phyloP scores from a whole-genome alignment of 1,284 basidiomycete species.

The Trichosporon coremiiforme region DNA sequence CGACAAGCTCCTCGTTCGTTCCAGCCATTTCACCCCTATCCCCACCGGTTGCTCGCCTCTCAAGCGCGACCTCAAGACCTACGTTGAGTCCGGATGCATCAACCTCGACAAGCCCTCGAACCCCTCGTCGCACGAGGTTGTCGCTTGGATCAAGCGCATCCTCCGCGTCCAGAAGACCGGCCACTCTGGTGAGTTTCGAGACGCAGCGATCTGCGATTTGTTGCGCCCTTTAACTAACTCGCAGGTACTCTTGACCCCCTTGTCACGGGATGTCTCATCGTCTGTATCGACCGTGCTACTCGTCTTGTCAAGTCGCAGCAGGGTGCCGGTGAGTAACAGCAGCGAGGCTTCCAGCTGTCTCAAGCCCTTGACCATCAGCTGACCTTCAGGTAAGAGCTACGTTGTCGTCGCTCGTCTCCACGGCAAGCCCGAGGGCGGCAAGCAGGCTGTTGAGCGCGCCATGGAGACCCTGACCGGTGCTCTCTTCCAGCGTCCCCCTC shows the following conservation, averaged over 20 bases:
- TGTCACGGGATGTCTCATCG: conserved; percentile 97
- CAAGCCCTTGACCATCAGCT: no score
- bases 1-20: conserved; percentile 91
- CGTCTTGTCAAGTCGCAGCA: conserved; percentile 78
- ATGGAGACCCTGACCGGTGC: conserved; percentile 97
- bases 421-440: conserved; percentile 76
- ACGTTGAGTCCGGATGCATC: conserved; percentile 97
- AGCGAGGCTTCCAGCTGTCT: no score
- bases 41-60: conserved; percentile 72
- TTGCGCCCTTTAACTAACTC: conserved; percentile 61
- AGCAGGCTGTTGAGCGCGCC: conserved; percentile 73
- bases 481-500: conserved; percentile 96
- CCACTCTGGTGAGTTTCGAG: conserved; percentile 92
- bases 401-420: conserved; percentile 95
- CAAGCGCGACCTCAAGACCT: conserved; percentile 86
- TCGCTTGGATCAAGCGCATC: conserved; percentile 97
- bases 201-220: background rate
- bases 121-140: conserved; percentile 99
- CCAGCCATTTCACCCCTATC: conserved; percentile 97
- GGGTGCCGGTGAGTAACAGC: conserved; percentile 60
- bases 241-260: conserved; percentile 98
- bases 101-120: conserved; percentile 96
- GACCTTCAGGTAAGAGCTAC: conserved; percentile 74
- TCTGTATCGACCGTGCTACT: conserved; percentile 99
- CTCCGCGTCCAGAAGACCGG: conserved; percentile 97